These are phyloP conservation scores for Borealophlyctis nickersoniae DNA, from an alignment of 192 early-diverging fungal genomes.

Conservation along the genomic window DNA sequence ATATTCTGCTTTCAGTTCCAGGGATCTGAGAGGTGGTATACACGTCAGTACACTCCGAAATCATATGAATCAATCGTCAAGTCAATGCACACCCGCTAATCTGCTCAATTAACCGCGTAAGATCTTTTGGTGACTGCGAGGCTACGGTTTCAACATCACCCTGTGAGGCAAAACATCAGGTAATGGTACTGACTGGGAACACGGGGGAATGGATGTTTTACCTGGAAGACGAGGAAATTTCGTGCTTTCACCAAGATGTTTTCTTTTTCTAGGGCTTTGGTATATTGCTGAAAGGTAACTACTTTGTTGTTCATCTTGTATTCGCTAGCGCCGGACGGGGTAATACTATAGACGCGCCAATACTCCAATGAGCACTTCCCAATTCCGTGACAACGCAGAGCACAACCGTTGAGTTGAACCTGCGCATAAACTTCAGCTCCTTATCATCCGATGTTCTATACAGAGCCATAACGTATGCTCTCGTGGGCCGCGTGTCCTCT, in stretches of 20 bases:
- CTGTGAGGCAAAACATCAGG: too few species aligned
- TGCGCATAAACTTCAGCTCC: slow-evolving; percentile 71
- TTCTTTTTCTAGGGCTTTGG: slow-evolving; percentile 70
- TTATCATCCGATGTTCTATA: slow-evolving; percentile 67
- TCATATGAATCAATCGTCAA: neutral
- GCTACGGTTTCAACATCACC: slow-evolving; percentile 97
- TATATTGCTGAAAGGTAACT: slow-evolving; percentile 77
- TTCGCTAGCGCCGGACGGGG: slow-evolving; percentile 66
- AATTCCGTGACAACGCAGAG: neutral
- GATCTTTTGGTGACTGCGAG: slow-evolving; percentile 90
- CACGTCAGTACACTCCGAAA: too few species aligned
- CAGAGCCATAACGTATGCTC: slow-evolving; percentile 75
- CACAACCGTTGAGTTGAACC: slow-evolving; percentile 37
- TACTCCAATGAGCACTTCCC: neutral
- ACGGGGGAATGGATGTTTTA: slow-evolving; percentile 2
- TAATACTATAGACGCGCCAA: slow-evolving; percentile 26
- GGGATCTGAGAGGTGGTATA: slow-evolving; percentile 66
- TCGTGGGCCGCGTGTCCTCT: slow-evolving; percentile 42
- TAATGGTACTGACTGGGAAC: too few species aligned
- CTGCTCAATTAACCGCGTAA: slow-evolving; percentile 92
- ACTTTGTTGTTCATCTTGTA: slow-evolving; percentile 80
- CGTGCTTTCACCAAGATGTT: slow-evolving; percentile 92
- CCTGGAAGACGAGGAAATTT: slow-evolving; percentile 98
- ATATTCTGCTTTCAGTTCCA: slow-evolving; percentile 86
- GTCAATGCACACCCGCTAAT: slow-evolving; percentile 72